Evolutionary conservation across 75 land plant species (phyloP).

Genomic region (Selaginella moellendorffii): DNA sequence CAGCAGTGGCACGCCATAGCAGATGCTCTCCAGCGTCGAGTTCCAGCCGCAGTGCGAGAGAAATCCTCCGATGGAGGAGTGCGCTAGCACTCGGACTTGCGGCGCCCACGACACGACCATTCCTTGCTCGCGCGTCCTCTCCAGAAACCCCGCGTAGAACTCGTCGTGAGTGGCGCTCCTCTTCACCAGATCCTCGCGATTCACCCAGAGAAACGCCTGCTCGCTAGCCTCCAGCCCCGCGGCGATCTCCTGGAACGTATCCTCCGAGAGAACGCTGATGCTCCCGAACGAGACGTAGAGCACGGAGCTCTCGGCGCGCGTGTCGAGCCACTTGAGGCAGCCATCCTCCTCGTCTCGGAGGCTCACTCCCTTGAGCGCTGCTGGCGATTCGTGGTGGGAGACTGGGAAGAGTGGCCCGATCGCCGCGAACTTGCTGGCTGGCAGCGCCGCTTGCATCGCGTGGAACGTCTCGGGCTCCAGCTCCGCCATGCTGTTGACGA

Average conservation of each 20-base stretch:
- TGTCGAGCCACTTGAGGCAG: constrained; percentile 3
- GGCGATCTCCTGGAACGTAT: background rate
- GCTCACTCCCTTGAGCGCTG: background rate
- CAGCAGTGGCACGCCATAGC: background rate
- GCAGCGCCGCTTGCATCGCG: background rate
- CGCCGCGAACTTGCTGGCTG: background rate
- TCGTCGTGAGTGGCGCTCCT: background rate
- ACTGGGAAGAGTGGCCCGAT: constrained; percentile 6
- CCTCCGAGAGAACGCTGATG: background rate
- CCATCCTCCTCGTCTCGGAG: background rate
- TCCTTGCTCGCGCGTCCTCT: background rate
- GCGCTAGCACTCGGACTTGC: background rate
- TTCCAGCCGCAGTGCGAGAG: constrained; percentile 9
- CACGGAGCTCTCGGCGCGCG: background rate
- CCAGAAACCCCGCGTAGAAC: background rate
- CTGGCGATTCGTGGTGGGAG: background rate
- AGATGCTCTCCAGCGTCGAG: background rate
- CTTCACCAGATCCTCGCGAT: background rate
- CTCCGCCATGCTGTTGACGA: background rate
- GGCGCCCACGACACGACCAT: constrained; percentile 7
- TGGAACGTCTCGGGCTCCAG: constrained; percentile 1
- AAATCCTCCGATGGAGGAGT: background rate
- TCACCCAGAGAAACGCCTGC: background rate
- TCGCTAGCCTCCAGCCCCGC: background rate
- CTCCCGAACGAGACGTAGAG: constrained; percentile 2